phyloP scores from a whole-genome alignment of 2,329 filamentous ascomycete species.

The Blastomyces emzantsi region DNA sequence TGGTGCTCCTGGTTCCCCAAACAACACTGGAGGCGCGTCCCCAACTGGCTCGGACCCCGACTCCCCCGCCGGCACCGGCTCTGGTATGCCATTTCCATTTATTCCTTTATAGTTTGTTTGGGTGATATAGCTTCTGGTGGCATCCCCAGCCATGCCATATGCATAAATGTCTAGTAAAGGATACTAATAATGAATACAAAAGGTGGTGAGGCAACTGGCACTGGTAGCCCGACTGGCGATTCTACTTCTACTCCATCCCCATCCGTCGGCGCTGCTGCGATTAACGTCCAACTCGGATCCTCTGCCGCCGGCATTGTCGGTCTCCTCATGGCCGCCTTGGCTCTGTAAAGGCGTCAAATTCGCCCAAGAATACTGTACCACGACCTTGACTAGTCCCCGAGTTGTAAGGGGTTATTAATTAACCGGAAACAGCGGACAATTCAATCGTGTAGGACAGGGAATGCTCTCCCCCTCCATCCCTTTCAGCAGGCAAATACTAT shows the following conservation, averaged over 20 bases:
- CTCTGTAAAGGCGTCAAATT: slow-evolving; percentile 23
- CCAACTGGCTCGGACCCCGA: slow-evolving; percentile 2
- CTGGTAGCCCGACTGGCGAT: slow-evolving; percentile 6
- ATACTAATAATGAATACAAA: slow-evolving; percentile 1
- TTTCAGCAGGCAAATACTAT: background rate
- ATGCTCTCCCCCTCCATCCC: background rate
- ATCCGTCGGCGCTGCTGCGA: slow-evolving; percentile 16
- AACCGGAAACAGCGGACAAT: background rate
- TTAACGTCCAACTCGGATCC: slow-evolving; percentile 24
- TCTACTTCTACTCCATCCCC: slow-evolving; percentile 20
- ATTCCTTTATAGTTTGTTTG: background rate
- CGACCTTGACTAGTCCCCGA: background rate
- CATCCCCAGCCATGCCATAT: background rate
- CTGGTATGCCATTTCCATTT: background rate
- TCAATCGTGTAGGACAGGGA: background rate
- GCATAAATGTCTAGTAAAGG: background rate
- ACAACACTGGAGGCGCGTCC: slow-evolving; percentile 17
- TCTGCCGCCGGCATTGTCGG: slow-evolving; percentile 30
- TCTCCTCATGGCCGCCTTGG: slow-evolving; percentile 29
- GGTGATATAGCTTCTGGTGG: background rate
- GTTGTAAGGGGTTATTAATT: background rate
- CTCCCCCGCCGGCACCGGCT: too few relatives aligned
- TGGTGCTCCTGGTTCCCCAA: slow-evolving; percentile 17
- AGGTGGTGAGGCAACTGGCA: slow-evolving; percentile 12
- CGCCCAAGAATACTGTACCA: too few relatives aligned